Conservation (phyloP, 768 basidiomycete species). For the Krasilnikovozyma curviuscula region DNA sequence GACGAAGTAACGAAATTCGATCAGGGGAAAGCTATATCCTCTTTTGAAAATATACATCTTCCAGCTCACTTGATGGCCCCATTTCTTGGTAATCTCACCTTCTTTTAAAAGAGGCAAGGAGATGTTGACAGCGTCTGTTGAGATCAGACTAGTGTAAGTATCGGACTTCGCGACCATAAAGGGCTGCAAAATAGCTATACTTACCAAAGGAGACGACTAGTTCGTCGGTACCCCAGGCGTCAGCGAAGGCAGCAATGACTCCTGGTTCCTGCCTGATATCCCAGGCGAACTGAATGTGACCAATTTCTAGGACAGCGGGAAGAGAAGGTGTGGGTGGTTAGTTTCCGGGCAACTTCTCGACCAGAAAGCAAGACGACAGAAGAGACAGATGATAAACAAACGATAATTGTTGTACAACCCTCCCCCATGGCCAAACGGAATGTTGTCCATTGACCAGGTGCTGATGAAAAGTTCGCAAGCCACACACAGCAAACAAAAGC, state of each 20-base stretch:
- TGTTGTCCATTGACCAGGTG: slow-evolving; percentile 9
- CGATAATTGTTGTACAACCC: not conserved
- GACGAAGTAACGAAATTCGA: too few species aligned
- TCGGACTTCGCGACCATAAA: too few species aligned
- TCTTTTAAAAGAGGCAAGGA: not conserved
- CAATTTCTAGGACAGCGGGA: slow-evolving; percentile 18
- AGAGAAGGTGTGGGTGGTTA: too few species aligned
- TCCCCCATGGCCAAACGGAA: not conserved
- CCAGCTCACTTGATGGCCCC: too few species aligned
- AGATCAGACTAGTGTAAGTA: too few species aligned
- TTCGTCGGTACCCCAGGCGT: slow-evolving; percentile 21
- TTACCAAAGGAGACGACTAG: slow-evolving; percentile 21
- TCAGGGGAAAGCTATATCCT: too few species aligned
- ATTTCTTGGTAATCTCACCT: too few species aligned
- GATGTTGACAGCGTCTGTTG: slow-evolving; percentile 8
- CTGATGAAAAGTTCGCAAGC: too few species aligned
- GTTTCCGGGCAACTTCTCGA: too few species aligned
- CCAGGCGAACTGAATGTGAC: slow-evolving; percentile 24
- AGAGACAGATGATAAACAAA: not conserved
- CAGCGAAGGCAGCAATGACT: slow-evolving; percentile 19
- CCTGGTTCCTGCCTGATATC: slow-evolving; percentile 21
- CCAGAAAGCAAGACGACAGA: not conserved
- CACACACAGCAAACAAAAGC: too few species aligned
- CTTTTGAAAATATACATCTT: too few species aligned
- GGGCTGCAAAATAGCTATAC: too few species aligned